A percentile compares a stretch with the other conserved stretches of the same genome.
These are phyloP conservation scores for Torulaspora gathmanii DNA, from an alignment of 805 yeast species.

Conservation along the genomic window DNA sequence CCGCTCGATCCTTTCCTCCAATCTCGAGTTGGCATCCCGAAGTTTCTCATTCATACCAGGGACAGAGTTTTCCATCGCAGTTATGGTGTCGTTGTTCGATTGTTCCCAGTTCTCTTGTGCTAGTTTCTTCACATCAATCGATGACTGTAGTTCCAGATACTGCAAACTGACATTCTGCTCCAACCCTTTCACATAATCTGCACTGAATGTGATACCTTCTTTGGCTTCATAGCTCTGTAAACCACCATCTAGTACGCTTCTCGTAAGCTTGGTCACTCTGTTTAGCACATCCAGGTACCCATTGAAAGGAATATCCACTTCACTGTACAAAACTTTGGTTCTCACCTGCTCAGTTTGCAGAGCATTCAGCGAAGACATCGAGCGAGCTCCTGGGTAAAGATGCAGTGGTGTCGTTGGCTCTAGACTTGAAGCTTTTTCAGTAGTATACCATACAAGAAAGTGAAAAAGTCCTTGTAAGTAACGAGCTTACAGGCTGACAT, in stretches of 20 bases:
- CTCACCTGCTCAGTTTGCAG: constrained; percentile 20
- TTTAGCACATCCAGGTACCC: constrained; percentile 24
- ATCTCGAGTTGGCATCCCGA: constrained; percentile 8
- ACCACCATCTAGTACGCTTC: constrained; percentile 21
- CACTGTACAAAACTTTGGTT: constrained; percentile 27
- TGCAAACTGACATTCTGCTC: constrained; percentile 18
- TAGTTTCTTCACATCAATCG: constrained; percentile 26
- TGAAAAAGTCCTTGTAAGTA: not conserved
- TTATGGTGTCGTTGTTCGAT: constrained; percentile 17
- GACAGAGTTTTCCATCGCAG: constrained; percentile 13
- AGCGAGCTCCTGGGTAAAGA: not conserved
- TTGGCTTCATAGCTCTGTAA: constrained; percentile 16
- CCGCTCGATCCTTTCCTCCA: constrained; percentile 22
- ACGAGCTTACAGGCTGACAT: not conserved
- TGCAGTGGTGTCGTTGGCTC: not conserved
- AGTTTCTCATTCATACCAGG: constrained; percentile 17
- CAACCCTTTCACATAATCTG: constrained; percentile 12
- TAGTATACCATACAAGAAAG: not conserved
- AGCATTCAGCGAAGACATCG: constrained; percentile 9
- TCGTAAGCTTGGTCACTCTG: constrained; percentile 19
- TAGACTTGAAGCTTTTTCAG: not conserved
- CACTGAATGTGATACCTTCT: constrained; percentile 9
- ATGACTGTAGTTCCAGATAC: constrained; percentile 25
- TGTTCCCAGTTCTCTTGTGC: constrained; percentile 26
- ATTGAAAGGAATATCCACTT: constrained; percentile 25